phyloP scores from a whole-genome alignment of 352 stramenopile species.

The Pythium insidiosum region DNA sequence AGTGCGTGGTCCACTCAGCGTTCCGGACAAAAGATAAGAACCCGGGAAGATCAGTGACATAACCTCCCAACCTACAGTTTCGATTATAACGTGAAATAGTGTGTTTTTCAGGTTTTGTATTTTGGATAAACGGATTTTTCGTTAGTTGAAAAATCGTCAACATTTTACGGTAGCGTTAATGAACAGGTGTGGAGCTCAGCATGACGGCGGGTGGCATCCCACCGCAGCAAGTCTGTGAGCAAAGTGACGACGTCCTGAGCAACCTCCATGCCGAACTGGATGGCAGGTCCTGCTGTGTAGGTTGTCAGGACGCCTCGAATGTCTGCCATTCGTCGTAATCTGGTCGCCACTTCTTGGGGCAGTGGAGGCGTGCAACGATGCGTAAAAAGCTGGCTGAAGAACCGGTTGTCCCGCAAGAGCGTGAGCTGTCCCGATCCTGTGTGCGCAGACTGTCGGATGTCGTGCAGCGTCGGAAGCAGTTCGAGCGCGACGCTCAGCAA shows the following conservation, averaged over 20 bases:
- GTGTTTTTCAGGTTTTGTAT: too few relatives aligned
- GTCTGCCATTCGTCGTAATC: conserved; percentile 68
- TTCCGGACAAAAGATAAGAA: too few relatives aligned
- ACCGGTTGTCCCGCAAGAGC: conserved; percentile 53
- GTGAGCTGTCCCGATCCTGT: conserved; percentile 41
- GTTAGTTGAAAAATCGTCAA: not conserved
- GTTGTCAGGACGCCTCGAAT: conserved; percentile 63
- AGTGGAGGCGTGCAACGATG: conserved; percentile 40
- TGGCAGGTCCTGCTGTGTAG: conserved; percentile 49
- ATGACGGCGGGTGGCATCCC: conserved; percentile 51
- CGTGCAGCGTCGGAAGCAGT: conserved; percentile 38
- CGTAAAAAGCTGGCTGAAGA: conserved; percentile 57
- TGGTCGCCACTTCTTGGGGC: conserved; percentile 37
- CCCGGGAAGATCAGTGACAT: too few relatives aligned
- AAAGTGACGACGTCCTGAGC: conserved; percentile 71
- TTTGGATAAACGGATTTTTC: conserved; percentile 5
- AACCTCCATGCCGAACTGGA: conserved; percentile 75
- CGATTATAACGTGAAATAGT: too few relatives aligned
- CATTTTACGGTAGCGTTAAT: not conserved
- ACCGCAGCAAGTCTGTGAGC: conserved; percentile 58
- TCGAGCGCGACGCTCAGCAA: conserved; percentile 67
- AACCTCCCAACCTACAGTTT: too few relatives aligned
- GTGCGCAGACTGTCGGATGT: conserved; percentile 22
- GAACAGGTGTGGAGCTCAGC: conserved; percentile 21
- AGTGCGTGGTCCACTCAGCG: too few relatives aligned